These are phyloP conservation scores for Wallacemonas rigidus DNA, from an alignment of 208 protist species.

Conservation along the genomic window DNA sequence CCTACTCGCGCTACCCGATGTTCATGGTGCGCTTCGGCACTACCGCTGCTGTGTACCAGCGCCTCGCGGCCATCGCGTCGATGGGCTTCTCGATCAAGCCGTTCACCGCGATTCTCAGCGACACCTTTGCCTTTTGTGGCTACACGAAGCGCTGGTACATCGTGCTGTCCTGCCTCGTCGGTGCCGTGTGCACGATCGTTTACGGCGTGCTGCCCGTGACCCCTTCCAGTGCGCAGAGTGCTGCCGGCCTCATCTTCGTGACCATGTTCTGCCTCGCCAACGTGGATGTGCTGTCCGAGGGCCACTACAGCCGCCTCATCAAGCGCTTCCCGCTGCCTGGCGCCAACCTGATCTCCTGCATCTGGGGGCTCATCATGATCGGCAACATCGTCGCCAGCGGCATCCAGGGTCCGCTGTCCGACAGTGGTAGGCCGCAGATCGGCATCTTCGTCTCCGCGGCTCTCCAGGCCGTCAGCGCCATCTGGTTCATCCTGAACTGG, in stretches of 20 bases:
- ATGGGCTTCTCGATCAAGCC: slow-evolving; percentile 47
- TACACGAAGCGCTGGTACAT: slow-evolving; percentile 52
- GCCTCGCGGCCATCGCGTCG: slow-evolving; percentile 21
- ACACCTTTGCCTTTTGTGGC: slow-evolving; percentile 37
- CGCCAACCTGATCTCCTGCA: slow-evolving; percentile 37
- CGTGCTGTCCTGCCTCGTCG: slow-evolving; percentile 25
- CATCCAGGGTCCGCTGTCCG: slow-evolving; percentile 39
- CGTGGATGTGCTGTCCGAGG: slow-evolving; percentile 45
- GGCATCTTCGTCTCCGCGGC: slow-evolving; percentile 27
- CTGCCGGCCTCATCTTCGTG: slow-evolving; percentile 25
- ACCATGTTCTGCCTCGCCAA: slow-evolving; percentile 31
- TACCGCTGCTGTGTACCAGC: slow-evolving; percentile 27
- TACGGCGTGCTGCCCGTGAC: slow-evolving; percentile 28
- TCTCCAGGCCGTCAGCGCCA: slow-evolving; percentile 18
- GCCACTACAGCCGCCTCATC: slow-evolving; percentile 52
- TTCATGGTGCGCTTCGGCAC: slow-evolving; percentile 38
- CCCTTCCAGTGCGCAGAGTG: slow-evolving; percentile 22
- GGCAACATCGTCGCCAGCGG: slow-evolving; percentile 25
- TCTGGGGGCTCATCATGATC: slow-evolving; percentile 38
- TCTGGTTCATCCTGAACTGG: slow-evolving; percentile 45
- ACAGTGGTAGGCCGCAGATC: slow-evolving; percentile 27
- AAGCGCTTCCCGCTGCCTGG: slow-evolving; percentile 26
- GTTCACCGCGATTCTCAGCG: slow-evolving; percentile 29
- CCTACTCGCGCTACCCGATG: slow-evolving; percentile 34
- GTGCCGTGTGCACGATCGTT: slow-evolving; percentile 23